Evolutionary conservation across 305 asterid genomes (phyloP), one percentile per base, ranked within the genome.

Genomic region (Fraxinus ornus): DNA sequence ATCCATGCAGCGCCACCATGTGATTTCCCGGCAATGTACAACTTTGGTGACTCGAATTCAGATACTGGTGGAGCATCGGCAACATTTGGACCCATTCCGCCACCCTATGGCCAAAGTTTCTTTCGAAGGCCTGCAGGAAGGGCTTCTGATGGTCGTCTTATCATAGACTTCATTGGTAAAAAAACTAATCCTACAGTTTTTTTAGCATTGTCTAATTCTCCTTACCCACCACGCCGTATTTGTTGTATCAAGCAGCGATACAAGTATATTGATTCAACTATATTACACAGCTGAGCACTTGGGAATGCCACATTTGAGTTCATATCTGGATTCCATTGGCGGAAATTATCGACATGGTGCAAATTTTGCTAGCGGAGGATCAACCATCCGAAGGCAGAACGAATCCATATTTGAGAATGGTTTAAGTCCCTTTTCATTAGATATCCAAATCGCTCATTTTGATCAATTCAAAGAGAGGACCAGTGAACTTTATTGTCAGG

Each of bases 1-100:
- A 9, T 24, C 2, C 74, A 17, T 32, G 39, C 66, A 0, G 2
- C 44, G 37, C 82, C 85, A 17, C 82, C 86, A 1, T 89, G 93
- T 52, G 66, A 84, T 75, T 90, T 86, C 64, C 92, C 90, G 1
- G 90, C 92, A 5, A 78, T 86, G 28, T 90, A 86, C 87, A 89
- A 89, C 85, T 90, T 89, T 37, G 94, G 92, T 3, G 92, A 90
- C 87, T 86, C 89, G 3, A 90, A 89, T 78, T 90, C 92, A 0
- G 94, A 90, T 35, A 89, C 94, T 1, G 92, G 94, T 1, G 90
- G 87, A 0, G 83, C 84, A 19, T 85, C 93, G 8, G 92, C 92
- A 0, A 87, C 90, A 72, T 89, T 89, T 64, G 81, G 83, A 60
- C 92, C 89, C 0, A 79, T 79, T 78, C 88, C 87, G 4, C 66